A percentile compares a stretch with the other conserved stretches of the same genome.
These are phyloP conservation scores for Monosporascus sp. DNA, from an alignment of 2,329 filamentous ascomycete species.

Conservation along the genomic window DNA sequence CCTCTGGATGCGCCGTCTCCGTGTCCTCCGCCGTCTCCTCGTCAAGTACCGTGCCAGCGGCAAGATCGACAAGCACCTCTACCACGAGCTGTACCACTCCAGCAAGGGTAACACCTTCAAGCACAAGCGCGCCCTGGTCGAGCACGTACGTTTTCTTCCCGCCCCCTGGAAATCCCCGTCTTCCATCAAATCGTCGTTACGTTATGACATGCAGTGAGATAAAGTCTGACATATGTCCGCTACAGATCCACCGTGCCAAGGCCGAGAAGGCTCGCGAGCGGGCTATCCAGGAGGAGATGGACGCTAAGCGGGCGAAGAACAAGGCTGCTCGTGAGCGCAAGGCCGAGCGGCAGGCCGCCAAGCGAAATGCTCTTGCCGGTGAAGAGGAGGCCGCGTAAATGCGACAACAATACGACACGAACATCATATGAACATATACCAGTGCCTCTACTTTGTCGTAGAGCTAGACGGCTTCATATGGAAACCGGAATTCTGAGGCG, in stretches of 20 bases:
- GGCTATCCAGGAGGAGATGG: slow-evolving; percentile 98
- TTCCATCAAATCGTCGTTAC: not conserved
- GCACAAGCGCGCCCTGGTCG: slow-evolving; percentile 99
- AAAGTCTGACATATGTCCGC: slow-evolving; percentile 9
- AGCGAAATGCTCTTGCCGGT: slow-evolving; percentile 80
- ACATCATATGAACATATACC: slow-evolving; percentile 21
- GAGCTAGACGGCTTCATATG: slow-evolving; percentile 23
- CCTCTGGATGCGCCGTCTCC: slow-evolving; percentile 99
- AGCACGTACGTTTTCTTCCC: slow-evolving; percentile 77
- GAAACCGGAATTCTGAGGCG: slow-evolving; percentile 25
- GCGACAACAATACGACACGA: slow-evolving; percentile 24
- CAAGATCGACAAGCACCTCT: slow-evolving; percentile 99
- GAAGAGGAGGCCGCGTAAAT: slow-evolving; percentile 55
- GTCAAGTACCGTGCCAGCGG: slow-evolving; percentile 99
- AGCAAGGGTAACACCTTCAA: slow-evolving; percentile 99
- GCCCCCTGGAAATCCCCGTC: not conserved
- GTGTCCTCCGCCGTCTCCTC: slow-evolving; percentile 96
- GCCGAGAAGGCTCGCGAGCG: slow-evolving; percentile 97
- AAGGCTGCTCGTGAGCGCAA: slow-evolving; percentile 99
- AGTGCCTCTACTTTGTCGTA: slow-evolving; percentile 14
- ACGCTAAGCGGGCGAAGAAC: slow-evolving; percentile 99
- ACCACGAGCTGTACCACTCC: slow-evolving; percentile 99
- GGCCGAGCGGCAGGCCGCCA: slow-evolving; percentile 83
- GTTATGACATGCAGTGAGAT: not conserved
- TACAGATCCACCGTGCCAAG: slow-evolving; percentile 99